phyloP scores from a whole-genome alignment of 768 basidiomycete genomes.

The Butyriboletus loyo region DNA sequence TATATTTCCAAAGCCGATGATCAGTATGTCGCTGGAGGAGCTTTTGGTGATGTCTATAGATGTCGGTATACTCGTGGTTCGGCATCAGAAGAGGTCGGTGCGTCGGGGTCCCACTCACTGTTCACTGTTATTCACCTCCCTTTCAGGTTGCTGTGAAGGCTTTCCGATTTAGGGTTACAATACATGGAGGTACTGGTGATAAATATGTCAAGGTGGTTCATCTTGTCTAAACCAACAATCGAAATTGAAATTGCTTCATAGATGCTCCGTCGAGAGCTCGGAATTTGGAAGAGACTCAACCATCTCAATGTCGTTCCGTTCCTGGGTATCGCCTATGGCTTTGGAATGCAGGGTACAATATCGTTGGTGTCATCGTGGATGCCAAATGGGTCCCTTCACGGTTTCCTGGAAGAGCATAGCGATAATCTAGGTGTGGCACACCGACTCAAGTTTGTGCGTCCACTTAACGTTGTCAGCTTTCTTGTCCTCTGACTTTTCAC shows the following conservation, averaged over 20 bases:
- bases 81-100: neutral
- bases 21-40: constrained; percentile 5
- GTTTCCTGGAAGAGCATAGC: constrained; percentile 10
- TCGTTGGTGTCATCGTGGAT: constrained; percentile 34
- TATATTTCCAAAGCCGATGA: neutral
- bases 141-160: constrained; percentile 26
- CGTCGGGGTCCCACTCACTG: neutral
- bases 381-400: constrained; percentile 23
- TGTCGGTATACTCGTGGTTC: constrained; percentile 3
- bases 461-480: constrained; percentile 5
- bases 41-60: constrained; percentile 16
- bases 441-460: constrained; percentile 15
- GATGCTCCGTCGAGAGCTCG: constrained; percentile 29
- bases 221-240: neutral
- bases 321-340: constrained; percentile 11
- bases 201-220: neutral
- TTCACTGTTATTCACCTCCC: neutral
- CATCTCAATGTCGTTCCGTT: constrained; percentile 28
- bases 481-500: constrained; percentile 16
- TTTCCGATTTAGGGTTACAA: constrained; percentile 5
- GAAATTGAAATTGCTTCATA: neutral
- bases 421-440: neutral
- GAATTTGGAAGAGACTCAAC: constrained; percentile 27
- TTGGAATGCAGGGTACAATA: constrained; percentile 19
- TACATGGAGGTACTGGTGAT: neutral